Conservation (phyloP, 805 yeast species). For the Lipomyces mesembrius region DNA sequence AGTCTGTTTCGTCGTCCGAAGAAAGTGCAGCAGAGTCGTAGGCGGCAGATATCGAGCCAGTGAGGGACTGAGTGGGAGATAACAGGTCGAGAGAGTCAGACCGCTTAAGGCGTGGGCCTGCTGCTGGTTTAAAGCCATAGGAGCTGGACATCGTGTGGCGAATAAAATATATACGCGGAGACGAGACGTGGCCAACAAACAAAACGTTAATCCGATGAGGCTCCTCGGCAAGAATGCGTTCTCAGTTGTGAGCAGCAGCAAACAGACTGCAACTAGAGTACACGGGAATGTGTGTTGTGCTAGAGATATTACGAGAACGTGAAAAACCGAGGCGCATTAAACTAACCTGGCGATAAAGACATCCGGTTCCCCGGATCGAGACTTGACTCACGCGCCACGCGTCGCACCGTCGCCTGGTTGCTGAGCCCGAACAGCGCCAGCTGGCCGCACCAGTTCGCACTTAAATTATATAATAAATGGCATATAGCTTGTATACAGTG, state of each 20-base stretch:
- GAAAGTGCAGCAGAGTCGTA: slow-evolving; percentile 26
- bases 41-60: slow-evolving; percentile 24
- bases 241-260: background rate
- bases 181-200: background rate
- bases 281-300: background rate
- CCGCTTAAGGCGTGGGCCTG: slow-evolving; percentile 20
- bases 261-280: background rate
- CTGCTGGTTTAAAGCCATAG: background rate
- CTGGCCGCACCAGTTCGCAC: too few relatives aligned
- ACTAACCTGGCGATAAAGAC: background rate
- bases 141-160: background rate
- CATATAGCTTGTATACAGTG: too few relatives aligned
- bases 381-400: background rate
- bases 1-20: slow-evolving; percentile 29
- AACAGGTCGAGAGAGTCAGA: slow-evolving; percentile 35
- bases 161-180: background rate
- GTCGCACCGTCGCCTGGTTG: too few relatives aligned
- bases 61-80: slow-evolving; percentile 35
- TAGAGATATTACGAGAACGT: background rate
- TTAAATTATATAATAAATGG: too few relatives aligned
- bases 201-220: background rate
- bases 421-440: too few relatives aligned
- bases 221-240: background rate
- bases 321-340: background rate
- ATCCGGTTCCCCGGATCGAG: slow-evolving; percentile 1